phyloP scores from a whole-genome alignment of 192 early-diverging fungal species.

The Spizellomyces punctatus region DNA sequence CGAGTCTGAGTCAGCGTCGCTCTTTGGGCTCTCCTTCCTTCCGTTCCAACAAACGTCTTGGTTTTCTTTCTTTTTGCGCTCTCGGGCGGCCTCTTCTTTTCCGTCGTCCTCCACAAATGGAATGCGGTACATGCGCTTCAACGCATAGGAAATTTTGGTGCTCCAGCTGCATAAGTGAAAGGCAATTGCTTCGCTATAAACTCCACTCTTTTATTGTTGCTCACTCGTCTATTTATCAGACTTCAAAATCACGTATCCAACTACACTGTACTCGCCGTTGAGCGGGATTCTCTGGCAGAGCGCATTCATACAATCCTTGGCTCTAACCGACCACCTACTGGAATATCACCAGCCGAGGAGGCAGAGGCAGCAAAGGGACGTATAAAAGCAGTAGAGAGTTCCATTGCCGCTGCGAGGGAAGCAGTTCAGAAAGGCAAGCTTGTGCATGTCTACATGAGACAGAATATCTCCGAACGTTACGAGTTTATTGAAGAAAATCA shows the following conservation, averaged over 20 bases:
- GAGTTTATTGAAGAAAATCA: not conserved
- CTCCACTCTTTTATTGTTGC: too few species aligned
- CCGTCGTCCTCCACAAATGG: conserved; percentile 7
- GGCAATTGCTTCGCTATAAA: not conserved
- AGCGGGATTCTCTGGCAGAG: conserved; percentile 8
- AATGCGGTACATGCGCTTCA: conserved; percentile 21
- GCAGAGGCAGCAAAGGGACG: not conserved
- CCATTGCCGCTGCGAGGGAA: not conserved
- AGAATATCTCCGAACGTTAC: not conserved
- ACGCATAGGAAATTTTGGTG: conserved; percentile 31
- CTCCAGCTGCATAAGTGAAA: conserved; percentile 22
- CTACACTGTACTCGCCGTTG: conserved; percentile 8
- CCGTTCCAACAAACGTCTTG: too few species aligned
- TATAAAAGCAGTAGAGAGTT: not conserved
- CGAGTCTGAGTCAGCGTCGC: too few species aligned
- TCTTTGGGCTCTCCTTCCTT: too few species aligned
- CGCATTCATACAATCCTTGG: conserved; percentile 14
- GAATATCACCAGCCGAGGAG: conserved; percentile 16
- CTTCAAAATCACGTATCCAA: not conserved
- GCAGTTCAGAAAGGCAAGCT: not conserved
- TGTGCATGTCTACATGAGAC: not conserved
- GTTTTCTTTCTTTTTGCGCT: too few species aligned
- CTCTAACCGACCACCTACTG: conserved; percentile 10
- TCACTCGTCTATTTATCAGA: too few species aligned
- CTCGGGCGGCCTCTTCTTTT: too few species aligned